phyloP scores from a whole-genome alignment of 305 asterid species.

The Solanum chacoense region DNA sequence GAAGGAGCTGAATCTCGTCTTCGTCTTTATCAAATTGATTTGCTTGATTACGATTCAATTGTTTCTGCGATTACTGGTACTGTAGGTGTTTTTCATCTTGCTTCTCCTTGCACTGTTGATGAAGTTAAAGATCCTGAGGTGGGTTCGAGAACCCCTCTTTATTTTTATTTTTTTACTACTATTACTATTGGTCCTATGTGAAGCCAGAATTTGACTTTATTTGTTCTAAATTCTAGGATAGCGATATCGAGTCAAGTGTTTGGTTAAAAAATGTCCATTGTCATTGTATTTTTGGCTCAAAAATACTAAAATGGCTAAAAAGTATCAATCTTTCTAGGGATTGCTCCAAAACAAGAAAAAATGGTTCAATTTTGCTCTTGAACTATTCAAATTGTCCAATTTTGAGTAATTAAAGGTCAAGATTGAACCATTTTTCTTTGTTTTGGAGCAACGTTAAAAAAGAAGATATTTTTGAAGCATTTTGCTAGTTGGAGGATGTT shows the following conservation, averaged over 20 bases:
- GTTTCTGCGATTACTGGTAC: slow-evolving; percentile 47
- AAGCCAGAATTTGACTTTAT: not conserved
- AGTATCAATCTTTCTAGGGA: not conserved
- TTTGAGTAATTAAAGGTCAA: not conserved
- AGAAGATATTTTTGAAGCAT: not conserved
- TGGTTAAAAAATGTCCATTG: not conserved
- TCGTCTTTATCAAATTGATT: slow-evolving; percentile 62
- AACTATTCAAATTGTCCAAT: not conserved
- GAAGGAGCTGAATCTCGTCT: slow-evolving; percentile 69
- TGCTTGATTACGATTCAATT: slow-evolving; percentile 60
- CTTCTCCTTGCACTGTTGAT: slow-evolving; percentile 67
- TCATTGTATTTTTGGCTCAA: not conserved
- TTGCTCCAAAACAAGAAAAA: not conserved
- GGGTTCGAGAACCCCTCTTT: not conserved
- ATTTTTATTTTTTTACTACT: not conserved
- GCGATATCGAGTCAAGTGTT: not conserved
- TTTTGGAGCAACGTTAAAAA: not conserved
- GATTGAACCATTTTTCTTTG: not conserved
- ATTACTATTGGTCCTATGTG: not conserved
- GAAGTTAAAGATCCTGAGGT: slow-evolving; percentile 72
- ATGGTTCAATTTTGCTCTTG: not conserved
- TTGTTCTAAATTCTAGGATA: not conserved
- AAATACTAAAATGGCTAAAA: not conserved
- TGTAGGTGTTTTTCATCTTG: slow-evolving; percentile 75
- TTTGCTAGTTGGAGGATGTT: not conserved